phyloP scores from a whole-genome alignment of 2,329 filamentous ascomycete genomes.

The Colletotrichum musae region DNA sequence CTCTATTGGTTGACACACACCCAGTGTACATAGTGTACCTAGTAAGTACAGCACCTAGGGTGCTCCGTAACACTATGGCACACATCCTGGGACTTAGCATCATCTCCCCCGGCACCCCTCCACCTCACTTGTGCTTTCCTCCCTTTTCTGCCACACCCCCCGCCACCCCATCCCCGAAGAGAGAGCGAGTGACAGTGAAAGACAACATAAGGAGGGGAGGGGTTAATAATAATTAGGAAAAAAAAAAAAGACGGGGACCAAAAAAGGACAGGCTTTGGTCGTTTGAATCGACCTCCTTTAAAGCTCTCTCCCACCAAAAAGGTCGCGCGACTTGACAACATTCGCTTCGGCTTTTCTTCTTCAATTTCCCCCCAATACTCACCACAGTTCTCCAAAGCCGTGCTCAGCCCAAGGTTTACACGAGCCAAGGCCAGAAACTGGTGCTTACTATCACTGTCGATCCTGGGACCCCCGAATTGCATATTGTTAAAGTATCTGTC shows the following conservation, averaged over 20 bases:
- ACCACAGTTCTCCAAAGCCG: conserved; percentile 23
- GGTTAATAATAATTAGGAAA: too few species aligned
- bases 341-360: conserved; percentile 4
- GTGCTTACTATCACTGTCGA: conserved; percentile 27
- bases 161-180: not conserved
- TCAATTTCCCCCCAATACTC: conserved; percentile 19
- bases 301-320: conserved; percentile 23
- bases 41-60: too few species aligned
- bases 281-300: conserved; percentile 24
- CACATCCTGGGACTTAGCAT: too few species aligned
- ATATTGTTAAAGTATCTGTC: conserved; percentile 42
- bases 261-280: conserved; percentile 11
- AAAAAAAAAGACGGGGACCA: not conserved
- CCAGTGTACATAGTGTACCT: too few species aligned
- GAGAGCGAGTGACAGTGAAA: not conserved
- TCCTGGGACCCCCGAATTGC: conserved; percentile 41
- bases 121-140: too few species aligned
- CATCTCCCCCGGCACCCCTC: too few species aligned
- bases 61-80: too few species aligned
- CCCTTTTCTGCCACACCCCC: too few species aligned
- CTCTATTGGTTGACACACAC: too few species aligned
- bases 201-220: not conserved
- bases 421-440: conserved; percentile 26
- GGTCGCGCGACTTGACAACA: not conserved
- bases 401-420: conserved; percentile 29